Base-by-base conservation (phyloP, 163 green algal species). In the Scenedesmus sp. region DNA sequence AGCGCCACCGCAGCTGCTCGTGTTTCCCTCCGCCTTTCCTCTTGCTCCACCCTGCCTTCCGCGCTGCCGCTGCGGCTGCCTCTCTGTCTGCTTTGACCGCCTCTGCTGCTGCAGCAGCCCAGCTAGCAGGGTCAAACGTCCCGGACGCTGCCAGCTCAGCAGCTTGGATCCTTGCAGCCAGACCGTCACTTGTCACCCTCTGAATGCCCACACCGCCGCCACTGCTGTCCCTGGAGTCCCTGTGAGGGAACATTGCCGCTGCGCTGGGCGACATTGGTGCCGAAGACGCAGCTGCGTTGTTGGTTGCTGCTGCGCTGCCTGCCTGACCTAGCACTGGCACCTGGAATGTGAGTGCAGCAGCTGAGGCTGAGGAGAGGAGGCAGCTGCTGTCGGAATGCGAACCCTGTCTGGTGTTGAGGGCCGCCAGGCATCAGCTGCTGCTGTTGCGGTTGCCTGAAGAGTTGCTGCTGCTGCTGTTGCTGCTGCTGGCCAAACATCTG, bases 51-150 rank as follows among this genome's bases (percentile, higher is more conserved):
- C 4, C 35, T n/a, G 12, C 18, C 73, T 46, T 30, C 18, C 73
- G 73, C n/a, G 73, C 73, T 49, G 73, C 73, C n/a, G 37, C 73
- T 83, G 73, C 73, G 13, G 73, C 73, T 49, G 73, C 73, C 73
- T 83, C 73, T 24, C 53, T 18, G 15, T 83, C 73, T n/a, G 73
- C 73, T n/a, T n/a, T 46, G 20, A 83, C 73, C 1, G 73, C 73
- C 15, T 83, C 73, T 46, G 73, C 73, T 49, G 73, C 73, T 49
- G 73, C 73, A 16, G 73, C 73, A 16, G 73, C 73, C 73, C 73
- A 83, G 73, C 73, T 83, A 16, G 73, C 73, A 49, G 73, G 73
- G 73, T 83, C 73, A 49, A 83, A 83, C 35, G 33, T 49, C 2
- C 73, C 73, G 12, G 73, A 46, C 3, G 73, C 73, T 49, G 73